Percentiles rank a stretch among this genome's conserved stretches.
phyloP scores from a whole-genome alignment of 202 grass and related monocot genomes.

The Zoysia matrella region DNA sequence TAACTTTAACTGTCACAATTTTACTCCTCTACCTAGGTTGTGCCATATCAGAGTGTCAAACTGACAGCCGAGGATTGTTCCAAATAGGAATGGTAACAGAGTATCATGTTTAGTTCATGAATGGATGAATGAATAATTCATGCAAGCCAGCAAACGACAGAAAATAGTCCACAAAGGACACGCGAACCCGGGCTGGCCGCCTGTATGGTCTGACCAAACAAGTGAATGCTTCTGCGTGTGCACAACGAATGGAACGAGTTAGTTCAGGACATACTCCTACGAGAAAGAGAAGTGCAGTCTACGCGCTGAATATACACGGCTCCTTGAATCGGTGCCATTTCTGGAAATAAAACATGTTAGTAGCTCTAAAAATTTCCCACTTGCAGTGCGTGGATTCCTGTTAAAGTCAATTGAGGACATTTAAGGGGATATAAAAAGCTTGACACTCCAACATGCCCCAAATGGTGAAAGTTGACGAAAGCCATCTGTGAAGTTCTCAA shows the following conservation, averaged over 20 bases:
- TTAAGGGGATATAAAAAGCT: too few relatives aligned
- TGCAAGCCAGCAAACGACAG: not conserved
- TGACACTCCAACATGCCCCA: not conserved
- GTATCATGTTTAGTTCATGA: not conserved
- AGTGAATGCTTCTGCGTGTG: not conserved
- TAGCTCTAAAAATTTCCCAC: conserved; percentile 3
- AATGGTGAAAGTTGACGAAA: not conserved
- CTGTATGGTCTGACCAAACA: conserved; percentile 3
- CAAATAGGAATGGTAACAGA: not conserved
- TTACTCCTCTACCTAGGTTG: too few relatives aligned
- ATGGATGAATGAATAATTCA: not conserved
- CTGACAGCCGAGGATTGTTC: not conserved
- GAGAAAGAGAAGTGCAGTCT: not conserved
- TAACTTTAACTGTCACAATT: too few relatives aligned
- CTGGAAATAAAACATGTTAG: conserved; percentile 15
- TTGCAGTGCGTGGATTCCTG: too few relatives aligned
- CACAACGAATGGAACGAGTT: not conserved
- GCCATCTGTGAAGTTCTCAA: too few relatives aligned
- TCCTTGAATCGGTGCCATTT: not conserved
- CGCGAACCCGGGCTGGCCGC: conserved; percentile 1
- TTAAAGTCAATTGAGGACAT: not conserved
- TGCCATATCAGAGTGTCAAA: not conserved
- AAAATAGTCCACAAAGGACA: not conserved
- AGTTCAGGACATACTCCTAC: too few relatives aligned
- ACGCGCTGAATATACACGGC: not conserved